A percentile compares a stretch with the other conserved stretches of the same genome.
phyloP scores from a whole-genome alignment of 257 asterid genomes.

The Voacanga thouarsii region DNA sequence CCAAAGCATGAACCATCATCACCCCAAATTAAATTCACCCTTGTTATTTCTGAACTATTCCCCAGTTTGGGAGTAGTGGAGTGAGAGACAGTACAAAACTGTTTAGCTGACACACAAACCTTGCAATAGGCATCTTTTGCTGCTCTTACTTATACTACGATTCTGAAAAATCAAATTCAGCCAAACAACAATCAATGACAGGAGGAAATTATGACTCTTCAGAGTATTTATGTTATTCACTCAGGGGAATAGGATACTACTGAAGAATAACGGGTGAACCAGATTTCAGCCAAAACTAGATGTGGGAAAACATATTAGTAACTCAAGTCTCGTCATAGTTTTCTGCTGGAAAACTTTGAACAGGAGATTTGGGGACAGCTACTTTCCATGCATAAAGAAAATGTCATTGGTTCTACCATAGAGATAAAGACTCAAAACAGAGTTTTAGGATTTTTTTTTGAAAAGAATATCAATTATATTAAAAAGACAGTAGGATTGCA shows the following conservation, averaged over 20 bases:
- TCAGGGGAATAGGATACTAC: background rate
- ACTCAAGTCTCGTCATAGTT: background rate
- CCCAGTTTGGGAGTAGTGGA: background rate
- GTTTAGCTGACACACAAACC: background rate
- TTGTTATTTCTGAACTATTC: background rate
- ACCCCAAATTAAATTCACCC: background rate
- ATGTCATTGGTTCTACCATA: background rate
- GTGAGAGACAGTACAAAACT: background rate
- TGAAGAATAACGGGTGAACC: background rate
- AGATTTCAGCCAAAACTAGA: background rate
- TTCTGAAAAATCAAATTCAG: background rate
- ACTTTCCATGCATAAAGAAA: background rate
- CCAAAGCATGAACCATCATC: background rate
- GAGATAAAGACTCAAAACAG: background rate
- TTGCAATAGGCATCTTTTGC: background rate
- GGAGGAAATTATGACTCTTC: background rate
- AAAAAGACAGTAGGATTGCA: background rate
- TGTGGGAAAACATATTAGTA: background rate
- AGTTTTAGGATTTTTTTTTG: background rate
- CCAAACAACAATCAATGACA: background rate
- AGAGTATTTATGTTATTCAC: background rate
- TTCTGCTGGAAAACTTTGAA: background rate
- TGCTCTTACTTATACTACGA: background rate
- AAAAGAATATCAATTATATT: constrained; percentile 2
- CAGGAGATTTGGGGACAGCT: background rate